Evolutionary conservation across 768 basidiomycete species (phyloP), one percentile per base, ranked within the genome.

Genomic region (Trametes maxima): DNA sequence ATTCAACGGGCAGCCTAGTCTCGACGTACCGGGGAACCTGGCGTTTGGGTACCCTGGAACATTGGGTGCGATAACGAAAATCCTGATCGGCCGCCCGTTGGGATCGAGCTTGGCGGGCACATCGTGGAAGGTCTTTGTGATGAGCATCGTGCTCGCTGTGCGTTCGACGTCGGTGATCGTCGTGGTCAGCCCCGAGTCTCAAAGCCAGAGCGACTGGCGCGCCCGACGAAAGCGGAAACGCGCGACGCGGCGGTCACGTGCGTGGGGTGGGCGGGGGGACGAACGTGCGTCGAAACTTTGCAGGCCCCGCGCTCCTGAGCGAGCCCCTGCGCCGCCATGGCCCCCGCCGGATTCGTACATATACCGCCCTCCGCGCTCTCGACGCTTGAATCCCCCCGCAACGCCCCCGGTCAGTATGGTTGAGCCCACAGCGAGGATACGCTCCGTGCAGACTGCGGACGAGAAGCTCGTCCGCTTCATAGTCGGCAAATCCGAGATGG

Each of bases 31-130:
- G 70, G 94, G 94, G 72, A 95, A 96, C 74, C 89, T 93, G 24
- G 93, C 95, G 46, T 93, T 82, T 0, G 95, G 95, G 71, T 96
- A 94, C 49, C 87, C 83, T 12, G 89, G 87, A 14, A 94, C 71
- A 53, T 79, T 81, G 7, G 95, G 95, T 19, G 91, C 84, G 59
- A 95, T 88, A 35, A 97, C 79, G 70, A 88, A 94, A 42, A 96
- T 85, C 55, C 94, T 80, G 63, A 95, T 88, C 0, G 89, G 86
- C 3, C 79, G 80, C 11, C 84, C 85, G 25, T 78, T 73, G 13
- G 78, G 74, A 68, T 87, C 80, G 45, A 91, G 82, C 52, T 82
- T 85, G 55, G 89, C 85, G 42, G 88, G 84, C 5, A 97, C 74
- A 68, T 96, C 94, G 69, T 89, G 80, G 74, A 83, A 85, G 16